Evolutionary conservation across 1,284 basidiomycete genomes (phyloP).

Genomic region (Austropuccinia psidii): DNA sequence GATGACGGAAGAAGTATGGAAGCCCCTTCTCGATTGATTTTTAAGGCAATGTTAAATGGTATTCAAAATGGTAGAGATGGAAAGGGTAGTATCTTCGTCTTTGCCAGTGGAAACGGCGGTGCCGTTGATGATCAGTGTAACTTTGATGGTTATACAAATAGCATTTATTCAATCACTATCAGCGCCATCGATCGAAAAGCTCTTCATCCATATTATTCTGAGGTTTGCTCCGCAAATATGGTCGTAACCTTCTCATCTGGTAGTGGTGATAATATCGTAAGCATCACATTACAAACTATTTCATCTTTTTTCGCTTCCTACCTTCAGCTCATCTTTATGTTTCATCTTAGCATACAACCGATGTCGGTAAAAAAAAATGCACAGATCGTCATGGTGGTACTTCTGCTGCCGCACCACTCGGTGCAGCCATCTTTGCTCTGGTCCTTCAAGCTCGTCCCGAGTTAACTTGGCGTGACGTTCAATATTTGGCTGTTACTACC

Average conservation of each 20-base stretch:
- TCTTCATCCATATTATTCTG: slow-evolving; percentile 91
- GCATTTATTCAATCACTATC: slow-evolving; percentile 92
- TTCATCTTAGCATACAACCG: slow-evolving; percentile 72
- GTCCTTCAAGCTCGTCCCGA: slow-evolving; percentile 80
- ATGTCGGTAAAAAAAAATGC: slow-evolving; percentile 78
- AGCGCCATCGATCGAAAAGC: slow-evolving; percentile 87
- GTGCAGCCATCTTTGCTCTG: slow-evolving; percentile 79
- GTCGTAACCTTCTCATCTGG: slow-evolving; percentile 93
- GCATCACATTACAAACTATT: slow-evolving; percentile 49
- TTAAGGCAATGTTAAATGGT: slow-evolving; percentile 91
- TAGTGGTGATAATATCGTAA: slow-evolving; percentile 80
- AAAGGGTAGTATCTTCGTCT: slow-evolving; percentile 90
- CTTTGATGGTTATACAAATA: slow-evolving; percentile 98
- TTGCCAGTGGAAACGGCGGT: slow-evolving; percentile 95
- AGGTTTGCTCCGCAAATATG: slow-evolving; percentile 93
- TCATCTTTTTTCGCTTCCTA: not conserved
- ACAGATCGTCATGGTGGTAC: slow-evolving; percentile 84
- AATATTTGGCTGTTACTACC: slow-evolving; percentile 76
- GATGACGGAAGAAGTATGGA: slow-evolving; percentile 96
- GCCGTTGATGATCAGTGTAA: slow-evolving; percentile 92
- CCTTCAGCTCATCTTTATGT: not conserved
- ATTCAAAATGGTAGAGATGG: slow-evolving; percentile 82
- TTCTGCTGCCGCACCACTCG: slow-evolving; percentile 93
- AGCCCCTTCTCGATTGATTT: slow-evolving; percentile 80
- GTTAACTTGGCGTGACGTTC: slow-evolving; percentile 92